Base-by-base conservation (phyloP, 2,329 filamentous ascomycete genomes). In the Moelleriella libera region DNA sequence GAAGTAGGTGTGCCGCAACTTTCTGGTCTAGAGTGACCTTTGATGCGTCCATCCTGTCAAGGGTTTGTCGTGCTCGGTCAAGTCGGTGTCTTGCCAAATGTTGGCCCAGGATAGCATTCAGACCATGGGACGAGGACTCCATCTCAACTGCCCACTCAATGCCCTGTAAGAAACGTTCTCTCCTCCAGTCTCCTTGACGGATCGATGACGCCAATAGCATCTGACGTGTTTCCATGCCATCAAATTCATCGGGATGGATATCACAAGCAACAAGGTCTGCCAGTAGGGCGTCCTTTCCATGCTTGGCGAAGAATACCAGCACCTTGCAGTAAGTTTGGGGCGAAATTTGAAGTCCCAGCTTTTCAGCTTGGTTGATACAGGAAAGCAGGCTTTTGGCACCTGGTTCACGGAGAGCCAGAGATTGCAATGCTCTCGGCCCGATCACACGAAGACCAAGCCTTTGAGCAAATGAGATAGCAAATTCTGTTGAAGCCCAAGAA, bases 391-490 rank as follows among this genome's bases (percentile, higher is more conserved):
- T 74, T 32, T 72, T 65, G 0, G 78, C 61, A 8, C 73, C 72
- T 2, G 68, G 61, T 46, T 84, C 77, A 56, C 85, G 75, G 9
- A 83, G 62, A 4, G 82, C 86, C 61, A 95, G 78, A 43, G 89
- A 82, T 53, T 88, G 83, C 21, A 95, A 61, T 4, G 87, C 84
- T 14, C 83, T 67, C 0, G 88, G 83, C 0, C 88, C 88, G 51
- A 95, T 82, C 37, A 71, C 68, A 44, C 78, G 71, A 5, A 94
- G 68, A 2, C 85, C 85, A 46, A 94, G 75, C 55, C 84, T 78
- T 48, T 75, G 71, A 14, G 92, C 68, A 6, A 85, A 74, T 34
- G 76, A 76, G 47, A 94, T 78, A 30, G 87, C 78, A 53, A 83
- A 76, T 48, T 89, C 80, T 8, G 88, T 69, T 1, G 82, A 77